Percentiles rank a stretch among this genome's conserved stretches.
Conservation (phyloP, 2,329 filamentous ascomycete genomes). For the Ciborinia camelliae region DNA sequence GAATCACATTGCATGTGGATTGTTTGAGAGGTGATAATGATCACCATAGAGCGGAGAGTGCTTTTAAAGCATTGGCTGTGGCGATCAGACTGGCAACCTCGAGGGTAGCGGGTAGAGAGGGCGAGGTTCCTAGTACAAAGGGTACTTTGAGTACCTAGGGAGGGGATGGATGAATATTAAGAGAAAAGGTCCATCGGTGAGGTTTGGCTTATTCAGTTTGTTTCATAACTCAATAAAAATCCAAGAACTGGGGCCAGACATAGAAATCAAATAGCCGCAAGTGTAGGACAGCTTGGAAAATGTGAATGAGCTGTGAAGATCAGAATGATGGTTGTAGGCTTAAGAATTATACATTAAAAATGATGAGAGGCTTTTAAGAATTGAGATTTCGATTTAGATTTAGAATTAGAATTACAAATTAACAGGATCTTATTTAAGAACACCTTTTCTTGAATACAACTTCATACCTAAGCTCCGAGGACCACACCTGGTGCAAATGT, state of each 20-base stretch:
- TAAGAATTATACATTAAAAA: background rate
- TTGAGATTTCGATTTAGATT: background rate
- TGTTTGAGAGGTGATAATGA: constrained; percentile 89
- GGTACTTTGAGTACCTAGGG: constrained; percentile 69
- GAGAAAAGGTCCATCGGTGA: background rate
- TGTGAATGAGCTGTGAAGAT: no score
- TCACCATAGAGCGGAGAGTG: constrained; percentile 93
- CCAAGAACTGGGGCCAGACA: no score
- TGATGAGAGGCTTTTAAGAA: background rate
- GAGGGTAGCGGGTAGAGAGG: constrained; percentile 74
- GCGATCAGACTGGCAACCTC: constrained; percentile 76
- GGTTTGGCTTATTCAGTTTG: background rate
- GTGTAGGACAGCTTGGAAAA: background rate
- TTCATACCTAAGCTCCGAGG: no score
- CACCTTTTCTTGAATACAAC: background rate
- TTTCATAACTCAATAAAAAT: no score
- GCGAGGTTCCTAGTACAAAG: constrained; percentile 94
- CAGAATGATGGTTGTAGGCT: background rate
- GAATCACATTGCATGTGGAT: constrained; percentile 93
- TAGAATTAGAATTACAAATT: background rate
- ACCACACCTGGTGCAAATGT: no score
- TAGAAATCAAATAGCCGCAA: background rate
- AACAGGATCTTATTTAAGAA: background rate
- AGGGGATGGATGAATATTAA: background rate
- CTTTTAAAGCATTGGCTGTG: constrained; percentile 93